phyloP scores from a whole-genome alignment of 345 rosid species.

The Syzygium oleosum region DNA sequence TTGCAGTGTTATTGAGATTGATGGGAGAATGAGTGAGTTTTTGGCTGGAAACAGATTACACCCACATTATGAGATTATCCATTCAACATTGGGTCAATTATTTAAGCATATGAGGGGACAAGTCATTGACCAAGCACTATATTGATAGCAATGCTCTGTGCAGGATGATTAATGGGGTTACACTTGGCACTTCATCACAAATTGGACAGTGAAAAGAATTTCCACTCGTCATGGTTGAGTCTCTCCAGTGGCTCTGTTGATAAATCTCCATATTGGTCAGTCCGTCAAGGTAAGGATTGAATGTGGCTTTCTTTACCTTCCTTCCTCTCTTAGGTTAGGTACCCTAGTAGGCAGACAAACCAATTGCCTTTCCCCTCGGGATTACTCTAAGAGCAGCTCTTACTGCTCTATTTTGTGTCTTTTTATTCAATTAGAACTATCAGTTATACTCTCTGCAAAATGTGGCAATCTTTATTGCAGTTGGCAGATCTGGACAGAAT shows the following conservation, averaged over 20 bases:
- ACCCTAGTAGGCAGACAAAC: neutral
- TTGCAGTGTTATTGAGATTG: slow-evolving; percentile 56
- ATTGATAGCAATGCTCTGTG: neutral
- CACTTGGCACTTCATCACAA: neutral
- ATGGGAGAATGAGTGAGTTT: slow-evolving; percentile 45
- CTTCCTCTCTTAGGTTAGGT: neutral
- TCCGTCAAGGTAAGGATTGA: neutral
- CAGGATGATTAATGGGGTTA: neutral
- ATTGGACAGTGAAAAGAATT: neutral
- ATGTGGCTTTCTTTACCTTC: neutral
- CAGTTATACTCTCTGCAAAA: neutral
- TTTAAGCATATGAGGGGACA: slow-evolving; percentile 31
- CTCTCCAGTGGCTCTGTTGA: neutral
- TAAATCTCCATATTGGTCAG: neutral
- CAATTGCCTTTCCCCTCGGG: neutral
- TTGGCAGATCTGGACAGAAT: neutral
- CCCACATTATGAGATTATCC: slow-evolving; percentile 21
- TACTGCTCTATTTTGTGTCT: neutral
- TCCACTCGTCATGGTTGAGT: neutral
- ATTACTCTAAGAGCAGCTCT: neutral
- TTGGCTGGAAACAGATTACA: slow-evolving; percentile 51
- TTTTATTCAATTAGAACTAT: neutral
- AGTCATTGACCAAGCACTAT: neutral
- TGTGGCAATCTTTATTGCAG: neutral
- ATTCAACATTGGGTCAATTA: slow-evolving; percentile 26